Conservation (phyloP, 2,329 filamentous ascomycete genomes). For the Cladosporium sp. region DNA sequence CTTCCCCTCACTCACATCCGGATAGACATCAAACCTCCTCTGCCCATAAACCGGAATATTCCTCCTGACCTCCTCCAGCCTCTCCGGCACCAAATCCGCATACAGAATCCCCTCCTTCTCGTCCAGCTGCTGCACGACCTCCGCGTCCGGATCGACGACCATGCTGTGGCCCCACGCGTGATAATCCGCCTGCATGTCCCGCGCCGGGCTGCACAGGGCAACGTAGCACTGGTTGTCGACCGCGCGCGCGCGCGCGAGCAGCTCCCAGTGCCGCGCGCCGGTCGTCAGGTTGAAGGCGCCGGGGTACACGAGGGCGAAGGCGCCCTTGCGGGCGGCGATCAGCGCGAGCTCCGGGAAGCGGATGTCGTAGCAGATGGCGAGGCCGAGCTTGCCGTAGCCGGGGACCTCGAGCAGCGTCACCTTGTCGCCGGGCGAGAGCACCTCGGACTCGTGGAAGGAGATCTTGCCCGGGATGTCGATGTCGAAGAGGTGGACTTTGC, state of each 20-base stretch:
- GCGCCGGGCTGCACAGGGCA: slow-evolving; percentile 82
- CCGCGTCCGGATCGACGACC: slow-evolving; percentile 79
- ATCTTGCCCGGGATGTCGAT: slow-evolving; percentile 97
- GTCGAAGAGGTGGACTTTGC: slow-evolving; percentile 95
- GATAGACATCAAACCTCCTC: slow-evolving; percentile 90
- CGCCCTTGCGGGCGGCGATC: slow-evolving; percentile 78
- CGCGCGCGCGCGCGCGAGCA: slow-evolving; percentile 75
- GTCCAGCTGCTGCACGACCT: slow-evolving; percentile 70
- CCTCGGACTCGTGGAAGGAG: slow-evolving; percentile 82
- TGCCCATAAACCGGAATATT: slow-evolving; percentile 80
- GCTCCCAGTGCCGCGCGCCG: slow-evolving; percentile 82
- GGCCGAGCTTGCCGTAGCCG: slow-evolving; percentile 76
- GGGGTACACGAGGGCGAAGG: slow-evolving; percentile 83
- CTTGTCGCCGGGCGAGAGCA: slow-evolving; percentile 77
- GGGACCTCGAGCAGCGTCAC: slow-evolving; percentile 81
- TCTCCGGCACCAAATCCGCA: slow-evolving; percentile 61
- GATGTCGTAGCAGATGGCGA: slow-evolving; percentile 97
- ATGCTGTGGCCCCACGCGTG: slow-evolving; percentile 90
- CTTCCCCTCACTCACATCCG: slow-evolving; percentile 67
- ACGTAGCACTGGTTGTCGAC: slow-evolving; percentile 95
- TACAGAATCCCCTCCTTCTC: slow-evolving; percentile 72
- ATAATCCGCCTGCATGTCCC: slow-evolving; percentile 71
- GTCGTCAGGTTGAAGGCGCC: slow-evolving; percentile 97
- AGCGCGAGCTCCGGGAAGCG: slow-evolving; percentile 92
- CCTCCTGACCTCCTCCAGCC: slow-evolving; percentile 68